Base-by-base conservation (phyloP, 2,329 filamentous ascomycete genomes). In the Botryotinia convoluta region DNA sequence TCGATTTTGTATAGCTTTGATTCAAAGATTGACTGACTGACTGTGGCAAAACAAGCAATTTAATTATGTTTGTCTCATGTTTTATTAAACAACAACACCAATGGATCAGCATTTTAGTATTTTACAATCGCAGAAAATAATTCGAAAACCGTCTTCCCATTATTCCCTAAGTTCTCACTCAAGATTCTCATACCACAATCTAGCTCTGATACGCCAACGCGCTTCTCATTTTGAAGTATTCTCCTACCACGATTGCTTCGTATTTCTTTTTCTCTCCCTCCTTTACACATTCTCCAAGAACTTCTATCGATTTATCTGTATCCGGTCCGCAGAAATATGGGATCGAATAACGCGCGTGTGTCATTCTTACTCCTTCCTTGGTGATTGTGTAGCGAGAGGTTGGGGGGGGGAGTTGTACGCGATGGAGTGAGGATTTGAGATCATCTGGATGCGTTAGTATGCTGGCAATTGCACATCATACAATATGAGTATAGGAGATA, bases 311-410 rank as follows among this genome's bases (percentile, higher is more conserved):
- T 5, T 83, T 81, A 61, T 85, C 82, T 4, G 84, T 81, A 75
- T 88, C 85, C 0, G 87, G 86, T 9, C 82, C 81, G 45, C 89
- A 82, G 72, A 90, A 90, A 77, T 89, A 90, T 0, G 88, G 87
- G 70, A 90, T 90, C 14, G 88, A 90, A 75, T 88, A 90, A 22
- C 88, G 81, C 32, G 84, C 83, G 45, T 82, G 81, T 4, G 86
- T 87, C 82, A 87, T 84, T 5, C 82, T 78, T 22, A 83, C 78
- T n/a, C 29, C 61, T n/a, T 35, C n/a, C 9, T 63, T 5, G 2
- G 78, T 77, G 1, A 81, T 84, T 62, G 79, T 81, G 73, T 79
- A 83, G 29, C 83, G 80, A 74, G 84, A 81, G 16, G 80, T 77
- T 0, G 81, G 76, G 3, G 83, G 83, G 22, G 86, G 86, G 5